A percentile compares a stretch with the other conserved stretches of the same genome.
Conservation (phyloP, 2,329 filamentous ascomycete genomes). For the Pseudogymnoascus sp. region DNA sequence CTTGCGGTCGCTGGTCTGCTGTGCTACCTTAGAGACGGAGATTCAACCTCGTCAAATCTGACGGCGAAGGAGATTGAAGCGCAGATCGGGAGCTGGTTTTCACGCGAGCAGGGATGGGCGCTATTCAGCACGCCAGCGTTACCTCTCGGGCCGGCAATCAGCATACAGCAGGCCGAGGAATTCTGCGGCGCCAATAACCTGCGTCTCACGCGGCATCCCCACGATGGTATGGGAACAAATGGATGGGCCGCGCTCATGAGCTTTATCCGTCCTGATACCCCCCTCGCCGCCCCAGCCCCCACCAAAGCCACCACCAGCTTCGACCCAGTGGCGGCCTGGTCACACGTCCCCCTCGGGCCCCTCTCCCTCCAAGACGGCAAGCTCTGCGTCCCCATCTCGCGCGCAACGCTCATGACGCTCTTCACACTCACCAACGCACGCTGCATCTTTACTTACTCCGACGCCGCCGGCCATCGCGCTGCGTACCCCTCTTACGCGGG, state of each 20-base stretch:
- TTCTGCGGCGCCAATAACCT: slow-evolving; percentile 12
- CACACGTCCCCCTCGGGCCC: neutral
- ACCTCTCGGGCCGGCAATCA: slow-evolving; percentile 6
- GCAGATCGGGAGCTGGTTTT: neutral
- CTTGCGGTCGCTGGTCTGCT: neutral
- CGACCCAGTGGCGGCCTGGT: neutral
- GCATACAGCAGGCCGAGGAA: slow-evolving; percentile 9
- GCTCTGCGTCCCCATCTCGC: slow-evolving; percentile 11
- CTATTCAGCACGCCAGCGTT: neutral
- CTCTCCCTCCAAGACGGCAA: slow-evolving; percentile 1
- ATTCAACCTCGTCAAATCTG: neutral
- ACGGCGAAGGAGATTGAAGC: neutral
- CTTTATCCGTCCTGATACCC: neutral
- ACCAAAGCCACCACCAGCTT: neutral
- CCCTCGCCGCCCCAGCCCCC: too few species aligned
- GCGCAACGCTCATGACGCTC: slow-evolving; percentile 13
- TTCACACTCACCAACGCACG: slow-evolving; percentile 24
- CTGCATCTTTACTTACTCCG: slow-evolving; percentile 26
- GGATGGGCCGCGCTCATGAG: slow-evolving; percentile 9
- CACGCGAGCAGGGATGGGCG: neutral
- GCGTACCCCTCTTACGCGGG: slow-evolving; percentile 30
- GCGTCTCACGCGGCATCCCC: slow-evolving; percentile 8
- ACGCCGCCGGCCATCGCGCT: slow-evolving; percentile 27
- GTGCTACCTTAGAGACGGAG: neutral
- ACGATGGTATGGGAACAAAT: neutral